Conservation (phyloP, 805 yeast genomes). For the Candida insectorum region DNA sequence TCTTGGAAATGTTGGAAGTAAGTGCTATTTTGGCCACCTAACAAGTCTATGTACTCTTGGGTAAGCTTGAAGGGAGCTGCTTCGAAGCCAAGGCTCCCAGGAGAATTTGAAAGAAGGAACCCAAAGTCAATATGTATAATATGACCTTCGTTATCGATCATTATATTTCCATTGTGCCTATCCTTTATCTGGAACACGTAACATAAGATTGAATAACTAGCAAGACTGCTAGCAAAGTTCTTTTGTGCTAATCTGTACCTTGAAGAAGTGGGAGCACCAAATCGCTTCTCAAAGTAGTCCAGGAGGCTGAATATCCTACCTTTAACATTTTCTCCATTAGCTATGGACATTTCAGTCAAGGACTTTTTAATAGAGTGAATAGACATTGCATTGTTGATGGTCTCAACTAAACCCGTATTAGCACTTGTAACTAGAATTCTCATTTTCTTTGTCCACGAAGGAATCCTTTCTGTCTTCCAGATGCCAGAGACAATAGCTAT, state of each 20-base stretch:
- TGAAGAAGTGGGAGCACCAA: slow-evolving; percentile 58
- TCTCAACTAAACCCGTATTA: slow-evolving; percentile 88
- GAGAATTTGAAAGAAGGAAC: slow-evolving; percentile 85
- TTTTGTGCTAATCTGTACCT: slow-evolving; percentile 74
- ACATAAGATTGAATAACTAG: slow-evolving; percentile 88
- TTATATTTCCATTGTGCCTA: slow-evolving; percentile 95
- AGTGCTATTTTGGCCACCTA: slow-evolving; percentile 74
- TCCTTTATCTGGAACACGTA: slow-evolving; percentile 91
- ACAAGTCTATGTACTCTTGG: slow-evolving; percentile 78
- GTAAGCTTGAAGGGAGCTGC: slow-evolving; percentile 97
- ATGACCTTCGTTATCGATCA: slow-evolving; percentile 95
- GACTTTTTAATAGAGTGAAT: slow-evolving; percentile 94
- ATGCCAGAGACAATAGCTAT: slow-evolving; percentile 82
- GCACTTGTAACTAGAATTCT: slow-evolving; percentile 88
- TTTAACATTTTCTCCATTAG: slow-evolving; percentile 60
- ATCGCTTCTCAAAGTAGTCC: slow-evolving; percentile 76
- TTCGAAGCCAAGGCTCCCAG: slow-evolving; percentile 96
- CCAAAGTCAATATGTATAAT: slow-evolving; percentile 96
- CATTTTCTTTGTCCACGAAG: slow-evolving; percentile 92
- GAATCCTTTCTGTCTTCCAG: slow-evolving; percentile 69
- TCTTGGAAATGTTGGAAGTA: slow-evolving; percentile 58
- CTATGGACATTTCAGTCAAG: slow-evolving; percentile 68
- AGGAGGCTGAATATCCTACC: slow-evolving; percentile 67
- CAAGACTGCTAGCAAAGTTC: slow-evolving; percentile 81
- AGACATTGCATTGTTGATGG: slow-evolving; percentile 91